Conservation (phyloP, 2,329 filamentous ascomycete genomes). For the Dichotomopilus funicola region DNA sequence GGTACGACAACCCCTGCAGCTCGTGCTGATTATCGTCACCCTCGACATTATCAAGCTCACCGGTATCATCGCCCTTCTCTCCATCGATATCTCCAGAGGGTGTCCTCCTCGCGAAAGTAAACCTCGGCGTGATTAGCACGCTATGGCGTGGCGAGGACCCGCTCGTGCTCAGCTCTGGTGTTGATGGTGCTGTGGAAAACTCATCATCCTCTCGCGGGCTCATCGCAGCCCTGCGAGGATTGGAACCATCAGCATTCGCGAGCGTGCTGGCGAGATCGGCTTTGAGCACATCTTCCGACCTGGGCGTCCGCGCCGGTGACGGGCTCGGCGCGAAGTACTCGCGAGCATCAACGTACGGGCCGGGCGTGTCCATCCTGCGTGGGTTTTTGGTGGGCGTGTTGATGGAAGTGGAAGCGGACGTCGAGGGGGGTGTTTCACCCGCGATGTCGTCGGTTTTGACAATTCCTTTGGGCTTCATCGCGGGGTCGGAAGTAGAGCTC, state of each 20-base stretch:
- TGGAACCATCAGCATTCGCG: too few species aligned
- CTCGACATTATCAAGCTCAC: too few species aligned
- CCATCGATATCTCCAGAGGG: slow-evolving; percentile 4
- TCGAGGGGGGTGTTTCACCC: too few species aligned
- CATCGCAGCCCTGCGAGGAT: too few species aligned
- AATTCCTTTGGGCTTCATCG: neutral
- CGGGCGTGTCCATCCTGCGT: slow-evolving; percentile 19
- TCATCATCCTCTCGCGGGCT: slow-evolving; percentile 19
- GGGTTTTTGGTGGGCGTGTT: neutral
- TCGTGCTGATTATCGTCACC: too few species aligned
- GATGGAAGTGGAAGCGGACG: too few species aligned
- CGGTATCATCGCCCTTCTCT: too few species aligned
- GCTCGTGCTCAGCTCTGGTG: slow-evolving; percentile 29
- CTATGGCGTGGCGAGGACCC: slow-evolving; percentile 27
- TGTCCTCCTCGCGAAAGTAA: slow-evolving; percentile 10
- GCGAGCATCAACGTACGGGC: slow-evolving; percentile 17
- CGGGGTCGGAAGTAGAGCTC: neutral
- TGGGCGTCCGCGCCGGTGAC: neutral
- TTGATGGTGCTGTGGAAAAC: slow-evolving; percentile 27
- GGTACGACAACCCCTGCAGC: too few species aligned
- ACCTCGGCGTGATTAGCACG: slow-evolving; percentile 25
- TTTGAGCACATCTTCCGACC: neutral
- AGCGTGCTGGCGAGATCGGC: neutral
- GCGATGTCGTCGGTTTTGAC: too few species aligned
- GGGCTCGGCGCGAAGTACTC: slow-evolving; percentile 6